Evolutionary conservation across 148 eudicot species (phyloP).

Genomic region (Silene uniflora): DNA sequence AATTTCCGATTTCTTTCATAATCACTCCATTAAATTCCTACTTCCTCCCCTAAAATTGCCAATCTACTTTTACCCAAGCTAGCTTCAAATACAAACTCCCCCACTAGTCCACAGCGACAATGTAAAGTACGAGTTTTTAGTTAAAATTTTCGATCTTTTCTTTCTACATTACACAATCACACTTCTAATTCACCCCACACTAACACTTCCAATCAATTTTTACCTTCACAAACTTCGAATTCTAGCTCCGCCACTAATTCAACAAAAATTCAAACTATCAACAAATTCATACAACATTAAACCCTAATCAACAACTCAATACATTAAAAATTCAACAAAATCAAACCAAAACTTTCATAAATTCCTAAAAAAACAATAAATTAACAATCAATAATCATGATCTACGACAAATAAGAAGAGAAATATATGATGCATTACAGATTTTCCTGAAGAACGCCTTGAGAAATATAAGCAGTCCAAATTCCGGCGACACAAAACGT

Average conservation of each 20-base stretch:
- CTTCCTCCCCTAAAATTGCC: too few relatives aligned
- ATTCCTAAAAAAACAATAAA: background rate
- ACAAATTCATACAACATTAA: background rate
- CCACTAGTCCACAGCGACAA: too few relatives aligned
- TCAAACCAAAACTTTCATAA: background rate
- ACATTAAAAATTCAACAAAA: background rate
- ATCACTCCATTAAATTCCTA: too few relatives aligned
- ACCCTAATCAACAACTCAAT: background rate
- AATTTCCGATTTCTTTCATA: too few relatives aligned
- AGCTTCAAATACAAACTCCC: too few relatives aligned
- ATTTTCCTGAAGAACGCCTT: constrained; percentile 94
- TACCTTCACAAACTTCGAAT: background rate
- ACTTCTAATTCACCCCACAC: too few relatives aligned
- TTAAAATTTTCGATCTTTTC: too few relatives aligned
- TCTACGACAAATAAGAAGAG: background rate
- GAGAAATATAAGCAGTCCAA: constrained; percentile 93
- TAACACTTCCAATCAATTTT: too few relatives aligned
- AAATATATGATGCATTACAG: constrained; percentile 35
- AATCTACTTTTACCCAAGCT: too few relatives aligned
- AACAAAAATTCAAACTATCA: background rate
- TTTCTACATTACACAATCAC: too few relatives aligned
- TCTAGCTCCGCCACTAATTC: background rate
- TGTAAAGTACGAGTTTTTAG: too few relatives aligned
- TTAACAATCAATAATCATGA: background rate
- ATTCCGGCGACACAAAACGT: constrained; percentile 87